Base-by-base conservation (phyloP, 257 asterid species). In the Gardenia jasminoides region DNA sequence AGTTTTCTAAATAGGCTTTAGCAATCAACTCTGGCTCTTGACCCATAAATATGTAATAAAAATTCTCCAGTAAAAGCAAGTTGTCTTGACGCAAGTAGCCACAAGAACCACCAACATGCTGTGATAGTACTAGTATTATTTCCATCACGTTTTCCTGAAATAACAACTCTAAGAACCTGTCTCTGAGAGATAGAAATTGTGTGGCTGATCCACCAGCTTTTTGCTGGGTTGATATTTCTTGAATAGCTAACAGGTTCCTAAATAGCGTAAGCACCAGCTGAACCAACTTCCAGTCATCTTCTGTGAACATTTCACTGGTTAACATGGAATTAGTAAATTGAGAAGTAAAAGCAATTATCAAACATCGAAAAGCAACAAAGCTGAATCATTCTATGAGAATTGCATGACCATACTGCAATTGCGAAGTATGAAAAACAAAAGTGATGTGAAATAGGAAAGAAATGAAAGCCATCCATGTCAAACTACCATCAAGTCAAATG, bases 251-350 rank as follows among this genome's bases (percentile, higher is more conserved):
- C 77, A 92, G 61, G 78, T 96, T 96, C 6, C 98, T 92, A 75
- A 96, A 93, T 58, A 96, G 85, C 56, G 97, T 93, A 81, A 96
- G 92, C 80, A 96, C 89, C 86, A 96, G 84, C 89, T 96, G 98
- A 78, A 96, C 97, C 89, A 96, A 78, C 88, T 93, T 96, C 98
- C 98, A 96, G 83, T 93, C 97, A 82, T 96, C 99, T 54, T 96
- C 99, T 50, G 96, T 89, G 86, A 96, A 96, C 11, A 90, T 82
- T 78, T 87, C 99, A 67, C 99, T 96, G 96, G 56, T 81, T 44
- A 84, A 59, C 77, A 81, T 24, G 78, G 44, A 81, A 81, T 75
- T 80, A 78, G 82, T 61, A 30, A 74, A 72, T 73, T 79, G 76
- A 67, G 73, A 72, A 76, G 82, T 73, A n/a, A 31, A 48, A 6